Conservation (phyloP, 768 basidiomycete genomes). For the Coprinopsis cinerea region DNA sequence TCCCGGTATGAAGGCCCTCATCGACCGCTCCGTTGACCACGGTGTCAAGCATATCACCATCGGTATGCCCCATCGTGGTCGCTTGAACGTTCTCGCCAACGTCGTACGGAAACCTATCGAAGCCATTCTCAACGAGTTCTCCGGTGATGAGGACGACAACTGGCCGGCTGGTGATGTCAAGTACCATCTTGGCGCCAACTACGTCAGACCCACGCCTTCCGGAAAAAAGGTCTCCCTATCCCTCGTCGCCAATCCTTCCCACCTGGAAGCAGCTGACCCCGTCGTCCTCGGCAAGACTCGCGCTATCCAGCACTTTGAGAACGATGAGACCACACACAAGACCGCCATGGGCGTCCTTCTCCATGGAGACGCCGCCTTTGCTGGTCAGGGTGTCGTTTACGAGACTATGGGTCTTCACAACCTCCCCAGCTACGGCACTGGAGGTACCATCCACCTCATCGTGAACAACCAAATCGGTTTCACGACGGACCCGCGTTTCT, state of each 20-base stretch:
- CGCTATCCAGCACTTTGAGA: conserved; percentile 91
- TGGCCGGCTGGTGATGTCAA: conserved; percentile 96
- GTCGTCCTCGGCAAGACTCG: conserved; percentile 99
- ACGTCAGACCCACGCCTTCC: conserved; percentile 94
- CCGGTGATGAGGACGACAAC: conserved; percentile 65
- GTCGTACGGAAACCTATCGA: conserved; percentile 98
- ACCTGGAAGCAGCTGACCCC: conserved; percentile 94
- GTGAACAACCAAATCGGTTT: conserved; percentile 99
- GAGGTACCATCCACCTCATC: conserved; percentile 96
- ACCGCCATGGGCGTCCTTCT: conserved; percentile 94
- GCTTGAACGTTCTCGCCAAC: conserved; percentile 95
- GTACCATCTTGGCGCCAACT: conserved; percentile 98
- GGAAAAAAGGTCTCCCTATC: conserved; percentile 98
- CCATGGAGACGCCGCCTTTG: conserved; percentile 98
- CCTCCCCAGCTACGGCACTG: conserved; percentile 92
- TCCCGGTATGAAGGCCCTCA: conserved; percentile 99
- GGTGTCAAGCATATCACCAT: conserved; percentile 96
- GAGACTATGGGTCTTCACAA: conserved; percentile 99
- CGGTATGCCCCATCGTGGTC: conserved; percentile 99
- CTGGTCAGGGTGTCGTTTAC: conserved; percentile 97
- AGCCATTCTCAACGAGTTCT: conserved; percentile 96
- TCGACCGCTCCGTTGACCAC: conserved; percentile 92
- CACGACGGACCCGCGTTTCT: conserved; percentile 96
- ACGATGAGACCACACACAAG: conserved; percentile 71
- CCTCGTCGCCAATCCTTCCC: conserved; percentile 97